phyloP scores from a whole-genome alignment of 2,329 filamentous ascomycete genomes.

The Talaromyces sp. region DNA sequence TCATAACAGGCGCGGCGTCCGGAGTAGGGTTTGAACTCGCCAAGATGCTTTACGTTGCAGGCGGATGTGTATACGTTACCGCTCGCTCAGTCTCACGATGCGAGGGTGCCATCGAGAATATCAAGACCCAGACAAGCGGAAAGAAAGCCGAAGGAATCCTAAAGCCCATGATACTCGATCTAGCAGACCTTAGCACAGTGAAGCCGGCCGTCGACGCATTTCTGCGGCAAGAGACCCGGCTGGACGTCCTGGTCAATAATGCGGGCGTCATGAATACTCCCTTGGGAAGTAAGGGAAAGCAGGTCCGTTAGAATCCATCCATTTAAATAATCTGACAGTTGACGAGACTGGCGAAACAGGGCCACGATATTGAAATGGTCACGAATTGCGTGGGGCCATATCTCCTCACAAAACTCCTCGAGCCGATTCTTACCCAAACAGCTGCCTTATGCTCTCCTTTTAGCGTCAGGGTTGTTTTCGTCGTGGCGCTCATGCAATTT shows the following conservation, averaged over 20 bases:
- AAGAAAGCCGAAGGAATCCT: neutral
- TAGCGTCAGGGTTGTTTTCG: constrained; percentile 32
- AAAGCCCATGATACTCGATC: neutral
- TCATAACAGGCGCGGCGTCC: constrained; percentile 21
- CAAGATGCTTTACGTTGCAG: constrained; percentile 17
- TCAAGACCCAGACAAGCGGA: neutral
- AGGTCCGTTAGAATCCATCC: constrained; percentile 10
- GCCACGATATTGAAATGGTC: constrained; percentile 34
- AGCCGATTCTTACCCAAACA: constrained; percentile 28
- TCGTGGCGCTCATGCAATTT: constrained; percentile 13
- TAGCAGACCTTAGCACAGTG: constrained; percentile 11
- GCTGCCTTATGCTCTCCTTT: constrained; percentile 16
- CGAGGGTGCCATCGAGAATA: constrained; percentile 3
- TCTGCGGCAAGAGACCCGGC: constrained; percentile 24
- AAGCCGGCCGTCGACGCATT: constrained; percentile 26
- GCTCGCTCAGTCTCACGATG: constrained; percentile 3
- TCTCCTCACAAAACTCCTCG: constrained; percentile 34
- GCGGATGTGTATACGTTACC: constrained; percentile 22
- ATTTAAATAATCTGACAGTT: neutral
- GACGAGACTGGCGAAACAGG: constrained; percentile 14
- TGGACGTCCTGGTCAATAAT: constrained; percentile 40
- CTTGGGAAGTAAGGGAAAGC: constrained; percentile 15
- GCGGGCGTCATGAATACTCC: constrained; percentile 33
- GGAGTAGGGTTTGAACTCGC: constrained; percentile 21
- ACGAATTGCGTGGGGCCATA: constrained; percentile 38